phyloP scores from a whole-genome alignment of 2,329 filamentous ascomycete genomes.

The Clonostachys rosea region DNA sequence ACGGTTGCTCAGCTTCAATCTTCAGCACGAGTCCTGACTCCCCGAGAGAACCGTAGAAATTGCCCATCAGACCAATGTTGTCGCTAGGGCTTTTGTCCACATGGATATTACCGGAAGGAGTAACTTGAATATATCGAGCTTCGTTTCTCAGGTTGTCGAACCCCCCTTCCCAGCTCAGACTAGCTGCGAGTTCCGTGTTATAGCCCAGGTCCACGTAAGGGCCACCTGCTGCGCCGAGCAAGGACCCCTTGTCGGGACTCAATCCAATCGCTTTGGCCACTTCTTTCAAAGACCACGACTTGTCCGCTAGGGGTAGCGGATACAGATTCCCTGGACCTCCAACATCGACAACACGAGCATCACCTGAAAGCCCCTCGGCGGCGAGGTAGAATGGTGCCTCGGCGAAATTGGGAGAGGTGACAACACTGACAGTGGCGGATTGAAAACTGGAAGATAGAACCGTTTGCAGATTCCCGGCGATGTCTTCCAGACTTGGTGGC shows the following conservation, averaged over 20 bases:
- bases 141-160: conserved; percentile 13
- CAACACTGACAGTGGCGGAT: conserved; percentile 12
- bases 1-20: conserved; percentile 21
- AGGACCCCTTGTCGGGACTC: conserved; percentile 15
- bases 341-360: conserved; percentile 32
- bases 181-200: conserved; percentile 34
- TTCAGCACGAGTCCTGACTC: conserved; percentile 24
- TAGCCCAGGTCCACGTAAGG: conserved; percentile 31
- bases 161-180: conserved; percentile 20
- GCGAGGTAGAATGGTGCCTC: conserved; percentile 28
- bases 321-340: conserved; percentile 35
- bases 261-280: conserved; percentile 28
- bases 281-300: conserved; percentile 22
- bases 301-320: conserved; percentile 23
- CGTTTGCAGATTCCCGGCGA: conserved; percentile 9
- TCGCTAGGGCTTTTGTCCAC: conserved; percentile 14
- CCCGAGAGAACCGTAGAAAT: conserved; percentile 30
- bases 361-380: conserved; percentile 29
- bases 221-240: conserved; percentile 36
- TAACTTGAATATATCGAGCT: neutral
- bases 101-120: conserved; percentile 9
- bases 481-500: conserved; percentile 16
- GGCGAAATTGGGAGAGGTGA: conserved; percentile 26
- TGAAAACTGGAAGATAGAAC: conserved; percentile 13
- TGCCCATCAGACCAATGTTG: conserved; percentile 34